Evolutionary conservation across 495 filamentous ascomycete genomes (phyloP).

Genomic region (Aspergillus nanangensis): DNA sequence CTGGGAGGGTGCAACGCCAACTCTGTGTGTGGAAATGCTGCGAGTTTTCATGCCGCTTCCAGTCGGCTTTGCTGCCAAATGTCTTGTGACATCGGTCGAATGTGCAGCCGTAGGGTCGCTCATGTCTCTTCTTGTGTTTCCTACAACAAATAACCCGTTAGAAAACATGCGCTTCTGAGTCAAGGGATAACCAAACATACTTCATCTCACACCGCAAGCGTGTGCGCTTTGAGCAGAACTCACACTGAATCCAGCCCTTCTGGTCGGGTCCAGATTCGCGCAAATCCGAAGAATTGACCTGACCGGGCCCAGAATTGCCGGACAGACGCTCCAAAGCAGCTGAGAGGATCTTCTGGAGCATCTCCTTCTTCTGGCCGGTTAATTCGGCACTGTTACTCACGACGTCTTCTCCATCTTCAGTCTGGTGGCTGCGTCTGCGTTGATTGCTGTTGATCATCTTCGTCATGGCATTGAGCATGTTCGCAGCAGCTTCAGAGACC

Average conservation of each 20-base stretch:
- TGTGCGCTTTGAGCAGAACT: constrained; percentile 51
- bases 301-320: constrained; percentile 1
- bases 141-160: constrained; percentile 35
- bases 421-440: constrained; percentile 21
- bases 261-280: constrained; percentile 24
- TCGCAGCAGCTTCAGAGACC: constrained; percentile 28
- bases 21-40: constrained; percentile 74
- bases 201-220: constrained; percentile 65
- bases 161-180: constrained; percentile 2
- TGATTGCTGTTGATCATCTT: constrained; percentile 31
- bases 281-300: not conserved
- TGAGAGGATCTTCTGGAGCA: constrained; percentile 31
- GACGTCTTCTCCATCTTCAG: constrained; percentile 23
- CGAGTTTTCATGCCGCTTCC: constrained; percentile 91
- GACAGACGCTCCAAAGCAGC: constrained; percentile 30
- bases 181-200: constrained; percentile 37
- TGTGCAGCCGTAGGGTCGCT: constrained; percentile 85
- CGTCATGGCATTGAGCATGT: constrained; percentile 34
- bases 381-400: constrained; percentile 17
- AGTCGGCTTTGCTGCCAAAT: constrained; percentile 93
- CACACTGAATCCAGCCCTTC: constrained; percentile 44
- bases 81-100: constrained; percentile 65
- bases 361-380: constrained; percentile 28
- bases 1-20: constrained; percentile 64
- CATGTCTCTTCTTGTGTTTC: constrained; percentile 86